A percentile compares a stretch with the other conserved stretches of the same genome.
phyloP scores from a whole-genome alignment of 1,284 basidiomycete genomes.

The Mycena citricolor region DNA sequence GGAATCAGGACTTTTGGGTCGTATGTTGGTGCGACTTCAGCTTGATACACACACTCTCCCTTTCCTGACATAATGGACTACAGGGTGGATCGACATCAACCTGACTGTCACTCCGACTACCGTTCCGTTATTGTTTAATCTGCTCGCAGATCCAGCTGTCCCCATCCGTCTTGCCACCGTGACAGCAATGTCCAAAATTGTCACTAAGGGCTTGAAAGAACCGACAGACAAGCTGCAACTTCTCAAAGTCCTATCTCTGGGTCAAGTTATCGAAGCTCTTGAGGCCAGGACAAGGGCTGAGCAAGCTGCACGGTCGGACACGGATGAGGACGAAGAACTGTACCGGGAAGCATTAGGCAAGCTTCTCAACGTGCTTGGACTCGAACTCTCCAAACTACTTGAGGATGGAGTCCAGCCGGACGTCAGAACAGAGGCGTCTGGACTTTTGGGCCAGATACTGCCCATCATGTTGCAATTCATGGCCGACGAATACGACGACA shows the following conservation, averaged over 20 bases:
- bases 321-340: conserved; percentile 78
- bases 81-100: conserved; percentile 98
- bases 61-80: conserved; percentile 7
- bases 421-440: conserved; percentile 68
- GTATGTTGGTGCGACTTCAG: conserved; percentile 79
- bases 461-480: conserved; percentile 88
- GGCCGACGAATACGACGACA: conserved; percentile 86
- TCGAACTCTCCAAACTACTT: conserved; percentile 82
- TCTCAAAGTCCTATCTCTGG: conserved; percentile 85
- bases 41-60: neutral
- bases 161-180: conserved; percentile 85
- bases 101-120: conserved; percentile 92
- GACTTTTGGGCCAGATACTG: conserved; percentile 68
- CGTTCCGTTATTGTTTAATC: conserved; percentile 81
- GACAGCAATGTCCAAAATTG: conserved; percentile 77
- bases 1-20: conserved; percentile 89
- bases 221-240: conserved; percentile 89
- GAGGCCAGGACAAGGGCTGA: conserved; percentile 75
- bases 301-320: conserved; percentile 62
- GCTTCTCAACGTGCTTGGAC: conserved; percentile 80
- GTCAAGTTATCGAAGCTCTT: conserved; percentile 76
- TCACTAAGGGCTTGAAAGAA: conserved; percentile 93
- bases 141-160: conserved; percentile 79
- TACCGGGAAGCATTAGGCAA: conserved; percentile 90
- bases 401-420: conserved; percentile 75